phyloP scores from a whole-genome alignment of 1,139 yeast genomes.

The Kurtzmaniella natalensis region DNA sequence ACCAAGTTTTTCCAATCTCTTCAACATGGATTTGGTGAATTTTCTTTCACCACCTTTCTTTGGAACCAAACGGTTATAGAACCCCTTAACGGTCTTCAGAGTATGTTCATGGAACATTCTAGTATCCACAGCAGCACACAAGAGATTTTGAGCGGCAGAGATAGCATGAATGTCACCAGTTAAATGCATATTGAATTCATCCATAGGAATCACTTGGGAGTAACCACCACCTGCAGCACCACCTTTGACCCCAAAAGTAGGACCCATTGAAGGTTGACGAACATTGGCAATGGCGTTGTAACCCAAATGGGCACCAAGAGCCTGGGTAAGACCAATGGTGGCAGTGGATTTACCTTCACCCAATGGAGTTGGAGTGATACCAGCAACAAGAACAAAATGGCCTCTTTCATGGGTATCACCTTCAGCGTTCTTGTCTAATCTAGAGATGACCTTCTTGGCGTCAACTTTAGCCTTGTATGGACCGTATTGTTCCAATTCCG shows the following conservation, averaged over 20 bases:
- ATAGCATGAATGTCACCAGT: constrained; percentile 86
- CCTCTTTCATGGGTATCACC: constrained; percentile 45
- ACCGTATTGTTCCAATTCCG: constrained; percentile 69
- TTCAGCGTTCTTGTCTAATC: constrained; percentile 53
- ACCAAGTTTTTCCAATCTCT: constrained; percentile 59
- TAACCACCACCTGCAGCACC: constrained; percentile 92
- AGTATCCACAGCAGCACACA: constrained; percentile 82
- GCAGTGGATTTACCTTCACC: constrained; percentile 85
- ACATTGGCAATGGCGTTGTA: constrained; percentile 73
- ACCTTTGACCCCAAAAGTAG: constrained; percentile 83
- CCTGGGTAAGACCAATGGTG: constrained; percentile 76
- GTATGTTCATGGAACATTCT: constrained; percentile 78
- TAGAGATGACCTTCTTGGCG: constrained; percentile 48
- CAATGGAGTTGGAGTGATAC: constrained; percentile 78
- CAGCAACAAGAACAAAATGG: constrained; percentile 68
- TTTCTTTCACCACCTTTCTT: constrained; percentile 53
- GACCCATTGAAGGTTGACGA: constrained; percentile 86
- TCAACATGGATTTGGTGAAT: constrained; percentile 65
- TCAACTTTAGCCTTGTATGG: constrained; percentile 73
- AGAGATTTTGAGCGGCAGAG: constrained; percentile 71
- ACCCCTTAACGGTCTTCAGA: constrained; percentile 58
- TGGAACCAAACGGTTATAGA: constrained; percentile 70
- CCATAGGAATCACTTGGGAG: constrained; percentile 85
- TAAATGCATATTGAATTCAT: constrained; percentile 79
- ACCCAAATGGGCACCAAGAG: constrained; percentile 70